Conservation (phyloP, 2,329 filamentous ascomycete species). For the Fusarium sp. region DNA sequence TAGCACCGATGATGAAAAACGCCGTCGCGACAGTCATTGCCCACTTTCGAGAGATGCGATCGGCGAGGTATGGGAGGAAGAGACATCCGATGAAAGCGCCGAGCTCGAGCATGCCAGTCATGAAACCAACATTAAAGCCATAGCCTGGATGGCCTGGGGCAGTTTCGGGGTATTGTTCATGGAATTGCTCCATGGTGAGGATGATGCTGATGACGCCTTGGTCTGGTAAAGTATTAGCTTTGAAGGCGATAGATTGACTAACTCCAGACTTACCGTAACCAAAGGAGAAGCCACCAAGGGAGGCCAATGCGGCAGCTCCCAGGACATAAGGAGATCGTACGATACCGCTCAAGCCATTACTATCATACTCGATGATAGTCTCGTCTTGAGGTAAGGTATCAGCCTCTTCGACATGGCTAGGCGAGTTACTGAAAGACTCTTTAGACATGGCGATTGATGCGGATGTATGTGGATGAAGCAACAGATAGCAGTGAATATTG, state of each 20-base stretch:
- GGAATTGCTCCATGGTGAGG: slow-evolving; percentile 62
- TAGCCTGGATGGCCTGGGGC: slow-evolving; percentile 46
- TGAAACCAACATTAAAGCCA: slow-evolving; percentile 57
- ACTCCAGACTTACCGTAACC: slow-evolving; percentile 36
- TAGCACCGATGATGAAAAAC: slow-evolving; percentile 47
- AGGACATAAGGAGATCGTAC: slow-evolving; percentile 58
- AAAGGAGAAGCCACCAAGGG: slow-evolving; percentile 49
- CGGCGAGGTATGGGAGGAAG: slow-evolving; percentile 43
- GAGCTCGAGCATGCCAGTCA: slow-evolving; percentile 63
- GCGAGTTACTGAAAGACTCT: slow-evolving; percentile 21
- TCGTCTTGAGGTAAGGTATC: slow-evolving; percentile 8
- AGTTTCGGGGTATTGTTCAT: slow-evolving; percentile 53
- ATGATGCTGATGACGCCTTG: slow-evolving; percentile 59
- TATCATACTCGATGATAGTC: slow-evolving; percentile 30
- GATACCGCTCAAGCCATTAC: slow-evolving; percentile 56
- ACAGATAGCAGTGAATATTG: background rate
- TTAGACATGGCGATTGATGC: slow-evolving; percentile 29
- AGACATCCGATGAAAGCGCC: slow-evolving; percentile 63
- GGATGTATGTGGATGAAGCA: background rate
- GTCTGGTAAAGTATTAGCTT: slow-evolving; percentile 49
- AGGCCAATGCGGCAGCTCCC: slow-evolving; percentile 62
- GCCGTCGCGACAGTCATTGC: slow-evolving; percentile 47
- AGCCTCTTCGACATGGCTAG: slow-evolving; percentile 29
- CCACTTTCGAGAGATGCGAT: slow-evolving; percentile 47
- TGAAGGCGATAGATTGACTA: no score